Base-by-base conservation (phyloP, 495 filamentous ascomycete genomes). In the Trichoderma reesei region DNA sequence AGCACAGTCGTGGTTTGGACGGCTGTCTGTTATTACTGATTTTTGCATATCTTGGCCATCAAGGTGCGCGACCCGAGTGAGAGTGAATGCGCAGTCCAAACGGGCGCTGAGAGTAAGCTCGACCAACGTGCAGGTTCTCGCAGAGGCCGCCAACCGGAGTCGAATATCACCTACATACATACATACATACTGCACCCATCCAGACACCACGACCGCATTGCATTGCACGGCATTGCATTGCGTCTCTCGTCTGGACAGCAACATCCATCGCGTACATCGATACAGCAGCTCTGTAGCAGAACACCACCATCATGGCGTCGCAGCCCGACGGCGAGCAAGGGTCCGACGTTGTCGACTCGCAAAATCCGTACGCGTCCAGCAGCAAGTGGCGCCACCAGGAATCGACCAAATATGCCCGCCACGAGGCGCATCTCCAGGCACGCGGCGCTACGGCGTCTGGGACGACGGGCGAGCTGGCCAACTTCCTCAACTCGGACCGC, bases 381-480 rank as follows among this genome's bases (percentile, higher is more conserved):
- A 77, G 66, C 61, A 71, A 69, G 67, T 84, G 82, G 82, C 74
- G 79, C 26, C 82, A 84, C 63, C 75, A 79, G 64, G 82, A 84
- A 65, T 82, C 80, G 3, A 70, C 74, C 5, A 74, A 79, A 36
- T 84, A 72, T 64, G 74, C 75, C 16, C 72, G 69, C 18, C 73
- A 77, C 56, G 73, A 68, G 31, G 63, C 63, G 13, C 64, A 41
- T 14, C 63, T 64, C 34, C 38, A 44, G 38, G 61, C 79, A 3
- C 74, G 77, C 60, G 78, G 77, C 20, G 70, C 78, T 54, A 72
- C 75, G 61, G 68, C 74, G n/a, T 73, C 67, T 61, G 64, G 67
- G 26, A 67, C 71, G 48, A 79, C 78, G 51, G 69, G 65, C 60
- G 79, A 81, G 37, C 75, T 84, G 6, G 77, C 80, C 65, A 69